Base-by-base conservation (phyloP, 176 grass and related monocot species). In the Oryza longistaminata region DNA sequence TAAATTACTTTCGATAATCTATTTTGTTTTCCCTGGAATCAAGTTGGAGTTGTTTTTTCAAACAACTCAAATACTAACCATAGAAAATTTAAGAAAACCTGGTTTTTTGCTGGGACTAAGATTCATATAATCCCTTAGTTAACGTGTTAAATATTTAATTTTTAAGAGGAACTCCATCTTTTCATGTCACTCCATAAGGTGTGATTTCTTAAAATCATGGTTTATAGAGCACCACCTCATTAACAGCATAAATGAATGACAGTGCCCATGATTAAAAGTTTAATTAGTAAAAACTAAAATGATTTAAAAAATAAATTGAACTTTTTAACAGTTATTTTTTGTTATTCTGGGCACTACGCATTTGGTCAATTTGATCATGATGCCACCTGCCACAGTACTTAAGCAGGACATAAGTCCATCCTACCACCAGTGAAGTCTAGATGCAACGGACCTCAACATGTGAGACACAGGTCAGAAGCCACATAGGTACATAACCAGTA, bases 181-280 rank as follows among this genome's bases (percentile, higher is more conserved):
- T 75, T 75, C 11, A 44, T 81, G 71, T 25, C 26, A 22, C 7
- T 68, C 13, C 24, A 68, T 75, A 87, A 34, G 40, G 19, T 71
- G 24, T 4, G 46, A 46, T 7, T 11, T 11, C 4, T 27, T 55
- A 82, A 73, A 44, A 73, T 65, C 39, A n/a, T 7, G 9, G 1
- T 50, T n/a, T 72, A 72, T 1, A 73, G 9, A 24, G 21, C 40
- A 52, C 14, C 35, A 66, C 0, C 12, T 72, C 35, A 19, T 72
- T 26, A 46, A 55, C 71, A 64, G 27, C 10, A 64, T 45, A 26
- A 73, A 27, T 31, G 24, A 73, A n/a, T 62, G 6, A 73, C 25
- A 64, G 73, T 31, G n/a, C 26, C 42, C 35, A 31, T 73, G 34
- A 6, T 61, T 25, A 14, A 22, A 58, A 58, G 16, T 58, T 2